These are phyloP conservation scores for Phellopilus nigrolimitatus DNA, from an alignment of 1,284 basidiomycete genomes.

Conservation along the genomic window DNA sequence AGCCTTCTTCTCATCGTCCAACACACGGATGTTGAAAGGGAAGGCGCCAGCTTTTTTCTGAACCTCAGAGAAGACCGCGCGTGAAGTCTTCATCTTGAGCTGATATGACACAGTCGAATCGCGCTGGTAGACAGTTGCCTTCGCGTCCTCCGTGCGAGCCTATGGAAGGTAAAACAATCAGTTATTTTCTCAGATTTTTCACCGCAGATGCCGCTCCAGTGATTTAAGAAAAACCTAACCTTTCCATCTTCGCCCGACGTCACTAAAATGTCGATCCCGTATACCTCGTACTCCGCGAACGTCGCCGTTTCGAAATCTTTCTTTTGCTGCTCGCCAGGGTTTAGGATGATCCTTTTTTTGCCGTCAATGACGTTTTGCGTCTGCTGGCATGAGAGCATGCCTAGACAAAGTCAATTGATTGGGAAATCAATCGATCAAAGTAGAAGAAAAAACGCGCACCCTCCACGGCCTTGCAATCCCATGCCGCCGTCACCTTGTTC, in stretches of 20 bases:
- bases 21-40: conserved; percentile 92
- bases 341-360: conserved; percentile 93
- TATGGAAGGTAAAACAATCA: conserved; percentile 28
- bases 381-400: conserved; percentile 90
- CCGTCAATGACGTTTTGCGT: conserved; percentile 93
- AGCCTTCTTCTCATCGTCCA: conserved; percentile 94
- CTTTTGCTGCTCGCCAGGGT: conserved; percentile 81
- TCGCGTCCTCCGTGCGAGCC: conserved; percentile 83
- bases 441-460: conserved; percentile 46
- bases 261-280: conserved; percentile 91
- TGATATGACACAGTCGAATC: conserved; percentile 88
- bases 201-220: no score
- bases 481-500: conserved; percentile 66
- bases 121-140: conserved; percentile 92
- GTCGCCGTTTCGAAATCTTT: conserved; percentile 79
- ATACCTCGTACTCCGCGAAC: conserved; percentile 94
- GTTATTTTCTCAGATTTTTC: no score
- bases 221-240: conserved; percentile 41
- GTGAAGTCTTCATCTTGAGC: conserved; percentile 96
- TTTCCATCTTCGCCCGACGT: conserved; percentile 88
- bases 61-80: conserved; percentile 92
- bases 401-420: conserved; percentile 33
- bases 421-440: neutral
- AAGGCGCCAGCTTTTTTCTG: conserved; percentile 97
- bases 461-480: conserved; percentile 86